These are phyloP conservation scores for Streptanthus diversifolius DNA, from an alignment of 345 rosid genomes.

Conservation along the genomic window DNA sequence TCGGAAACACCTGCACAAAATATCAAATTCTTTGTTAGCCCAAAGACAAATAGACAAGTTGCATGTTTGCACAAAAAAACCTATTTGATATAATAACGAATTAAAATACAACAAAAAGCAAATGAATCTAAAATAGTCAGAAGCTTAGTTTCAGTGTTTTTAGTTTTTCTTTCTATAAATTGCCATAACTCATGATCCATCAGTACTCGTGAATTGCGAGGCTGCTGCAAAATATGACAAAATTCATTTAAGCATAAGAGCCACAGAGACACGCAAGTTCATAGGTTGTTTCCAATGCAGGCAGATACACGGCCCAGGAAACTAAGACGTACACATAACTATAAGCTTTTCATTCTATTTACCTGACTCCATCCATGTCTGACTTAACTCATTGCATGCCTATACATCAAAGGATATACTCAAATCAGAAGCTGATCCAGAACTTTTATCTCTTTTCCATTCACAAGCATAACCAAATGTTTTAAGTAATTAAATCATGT, in stretches of 20 bases:
- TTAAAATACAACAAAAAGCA: not conserved
- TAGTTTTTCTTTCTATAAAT: not conserved
- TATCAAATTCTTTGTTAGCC: constrained; percentile 1
- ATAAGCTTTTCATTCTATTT: constrained; percentile 18
- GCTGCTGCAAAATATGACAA: not conserved
- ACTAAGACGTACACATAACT: too few species aligned
- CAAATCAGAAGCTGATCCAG: constrained; percentile 8
- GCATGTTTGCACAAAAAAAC: not conserved
- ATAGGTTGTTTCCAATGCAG: not conserved
- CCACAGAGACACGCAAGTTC: not conserved
- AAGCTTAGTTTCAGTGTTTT: not conserved
- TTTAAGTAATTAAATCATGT: not conserved
- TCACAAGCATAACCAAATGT: not conserved
- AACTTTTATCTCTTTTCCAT: not conserved
- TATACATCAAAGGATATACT: constrained; percentile 31
- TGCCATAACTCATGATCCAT: not conserved
- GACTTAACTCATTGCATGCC: constrained; percentile 95
- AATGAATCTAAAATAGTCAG: not conserved
- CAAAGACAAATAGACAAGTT: not conserved
- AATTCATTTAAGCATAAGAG: not conserved
- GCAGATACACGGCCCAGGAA: too few species aligned
- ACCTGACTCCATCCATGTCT: constrained; percentile 99
- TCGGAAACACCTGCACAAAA: constrained; percentile 82
- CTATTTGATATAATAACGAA: not conserved
- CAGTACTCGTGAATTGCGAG: not conserved